Evolutionary conservation across 768 basidiomycete genomes (phyloP).

Genomic region (Mycena latifolia): DNA sequence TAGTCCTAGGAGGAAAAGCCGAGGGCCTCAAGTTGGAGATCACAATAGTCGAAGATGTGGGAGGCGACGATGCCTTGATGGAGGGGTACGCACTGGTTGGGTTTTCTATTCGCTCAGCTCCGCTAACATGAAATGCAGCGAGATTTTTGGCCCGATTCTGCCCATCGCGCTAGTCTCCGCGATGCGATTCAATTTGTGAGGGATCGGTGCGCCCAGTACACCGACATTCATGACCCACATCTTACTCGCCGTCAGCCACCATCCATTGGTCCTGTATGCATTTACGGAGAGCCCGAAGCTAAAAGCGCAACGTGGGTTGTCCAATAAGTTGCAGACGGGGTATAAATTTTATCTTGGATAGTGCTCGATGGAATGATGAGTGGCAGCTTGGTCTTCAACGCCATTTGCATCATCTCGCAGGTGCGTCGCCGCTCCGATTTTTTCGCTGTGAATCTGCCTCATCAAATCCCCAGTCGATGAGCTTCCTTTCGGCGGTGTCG

Average conservation of each 20-base stretch:
- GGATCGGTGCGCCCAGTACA: conserved; percentile 57
- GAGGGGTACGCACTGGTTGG: conserved; percentile 57
- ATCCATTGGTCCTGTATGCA: conserved; percentile 73
- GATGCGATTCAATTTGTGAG: conserved; percentile 70
- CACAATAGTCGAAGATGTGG: conserved; percentile 69
- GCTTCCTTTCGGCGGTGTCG: conserved; percentile 67
- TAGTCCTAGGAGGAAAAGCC: conserved; percentile 65
- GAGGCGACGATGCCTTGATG: conserved; percentile 67
- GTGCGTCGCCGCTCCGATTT: too few relatives aligned
- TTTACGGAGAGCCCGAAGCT: conserved; percentile 65
- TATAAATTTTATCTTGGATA: conserved; percentile 53
- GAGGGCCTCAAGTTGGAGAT: conserved; percentile 64
- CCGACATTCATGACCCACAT: background rate
- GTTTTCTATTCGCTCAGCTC: background rate
- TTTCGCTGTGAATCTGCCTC: too few relatives aligned
- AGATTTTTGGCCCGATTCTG: conserved; percentile 80
- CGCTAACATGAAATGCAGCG: too few relatives aligned
- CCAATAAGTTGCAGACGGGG: conserved; percentile 32
- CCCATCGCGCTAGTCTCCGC: conserved; percentile 71
- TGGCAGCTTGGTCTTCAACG: conserved; percentile 70
- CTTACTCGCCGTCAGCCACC: conserved; percentile 51
- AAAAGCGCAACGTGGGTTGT: conserved; percentile 63
- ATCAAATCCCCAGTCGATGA: conserved; percentile 40
- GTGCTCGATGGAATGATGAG: conserved; percentile 58
- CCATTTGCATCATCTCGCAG: conserved; percentile 65